Conservation (phyloP, 2,329 filamentous ascomycete species). For the Botrytis fabae region DNA sequence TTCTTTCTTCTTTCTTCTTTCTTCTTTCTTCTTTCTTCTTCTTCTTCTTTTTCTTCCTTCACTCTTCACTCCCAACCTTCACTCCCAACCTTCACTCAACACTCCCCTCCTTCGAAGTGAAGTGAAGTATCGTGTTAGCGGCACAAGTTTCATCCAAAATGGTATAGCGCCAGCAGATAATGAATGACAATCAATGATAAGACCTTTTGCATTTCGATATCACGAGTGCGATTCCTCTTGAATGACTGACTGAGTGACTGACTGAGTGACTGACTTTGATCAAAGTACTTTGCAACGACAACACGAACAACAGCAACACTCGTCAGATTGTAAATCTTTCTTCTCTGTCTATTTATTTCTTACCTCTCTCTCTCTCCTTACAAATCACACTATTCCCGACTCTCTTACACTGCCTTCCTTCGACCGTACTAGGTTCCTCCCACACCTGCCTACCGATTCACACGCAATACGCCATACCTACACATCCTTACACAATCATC, state of each 20-base stretch:
- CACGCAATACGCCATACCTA: slow-evolving; percentile 4
- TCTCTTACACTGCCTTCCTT: neutral
- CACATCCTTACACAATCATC: slow-evolving; percentile 5
- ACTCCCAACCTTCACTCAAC: neutral
- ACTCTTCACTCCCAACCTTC: neutral
- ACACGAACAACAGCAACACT: neutral
- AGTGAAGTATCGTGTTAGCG: neutral
- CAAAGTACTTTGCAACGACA: neutral
- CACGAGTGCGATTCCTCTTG: neutral
- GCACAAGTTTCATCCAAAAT: neutral
- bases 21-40: neutral
- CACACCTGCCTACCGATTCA: neutral
- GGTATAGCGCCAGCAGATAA: neutral
- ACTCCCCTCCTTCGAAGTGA: neutral
- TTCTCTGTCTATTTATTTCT: neutral
- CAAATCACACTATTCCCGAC: neutral
- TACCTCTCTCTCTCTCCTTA: neutral
- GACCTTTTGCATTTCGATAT: neutral
- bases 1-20: neutral
- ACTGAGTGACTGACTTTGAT: neutral
- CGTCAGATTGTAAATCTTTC: neutral
- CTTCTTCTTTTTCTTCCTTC: neutral
- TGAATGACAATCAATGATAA: neutral
- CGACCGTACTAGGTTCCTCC: neutral
- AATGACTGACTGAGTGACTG: neutral